phyloP scores from a whole-genome alignment of 2,329 filamentous ascomycete genomes.

The Catunica adiposa region DNA sequence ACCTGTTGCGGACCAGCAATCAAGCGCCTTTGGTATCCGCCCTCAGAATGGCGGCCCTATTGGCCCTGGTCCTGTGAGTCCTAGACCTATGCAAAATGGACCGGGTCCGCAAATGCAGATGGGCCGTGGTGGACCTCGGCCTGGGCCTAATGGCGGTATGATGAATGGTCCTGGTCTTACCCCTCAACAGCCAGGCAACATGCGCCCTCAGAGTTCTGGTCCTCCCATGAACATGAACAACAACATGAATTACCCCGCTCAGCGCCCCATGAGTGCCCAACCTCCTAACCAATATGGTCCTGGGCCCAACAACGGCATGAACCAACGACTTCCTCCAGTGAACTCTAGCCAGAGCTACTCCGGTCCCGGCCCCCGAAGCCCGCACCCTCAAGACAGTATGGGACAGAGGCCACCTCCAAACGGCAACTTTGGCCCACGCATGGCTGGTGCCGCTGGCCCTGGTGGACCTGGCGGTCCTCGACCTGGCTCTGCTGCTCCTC shows the following conservation, averaged over 20 bases:
- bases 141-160: slow-evolving; percentile 3
- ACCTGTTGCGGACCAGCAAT: slow-evolving; percentile 31
- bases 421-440: slow-evolving; percentile 26
- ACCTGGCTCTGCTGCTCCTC: slow-evolving; percentile 20
- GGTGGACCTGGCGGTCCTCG: slow-evolving; percentile 14
- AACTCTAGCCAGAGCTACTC: slow-evolving; percentile 13
- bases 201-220: slow-evolving; percentile 11
- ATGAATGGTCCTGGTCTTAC: slow-evolving; percentile 3
- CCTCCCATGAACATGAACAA: slow-evolving; percentile 7
- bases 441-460: slow-evolving; percentile 19
- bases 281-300: slow-evolving; percentile 14
- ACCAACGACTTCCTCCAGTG: slow-evolving; percentile 11
- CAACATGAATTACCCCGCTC: slow-evolving; percentile 4
- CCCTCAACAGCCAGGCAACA: slow-evolving; percentile 8
- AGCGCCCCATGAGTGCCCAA: slow-evolving; percentile 11
- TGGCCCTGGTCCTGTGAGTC: neutral
- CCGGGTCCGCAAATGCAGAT: slow-evolving; percentile 8
- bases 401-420: slow-evolving; percentile 4
- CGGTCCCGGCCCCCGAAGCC: slow-evolving; percentile 16
- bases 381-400: slow-evolving; percentile 16
- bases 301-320: slow-evolving; percentile 17
- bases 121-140: slow-evolving; percentile 12
- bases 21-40: slow-evolving; percentile 38
- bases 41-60: slow-evolving; percentile 23
- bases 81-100: neutral